These are phyloP conservation scores for Quercus suber DNA, from an alignment of 306 rosid species.

Conservation along the genomic window DNA sequence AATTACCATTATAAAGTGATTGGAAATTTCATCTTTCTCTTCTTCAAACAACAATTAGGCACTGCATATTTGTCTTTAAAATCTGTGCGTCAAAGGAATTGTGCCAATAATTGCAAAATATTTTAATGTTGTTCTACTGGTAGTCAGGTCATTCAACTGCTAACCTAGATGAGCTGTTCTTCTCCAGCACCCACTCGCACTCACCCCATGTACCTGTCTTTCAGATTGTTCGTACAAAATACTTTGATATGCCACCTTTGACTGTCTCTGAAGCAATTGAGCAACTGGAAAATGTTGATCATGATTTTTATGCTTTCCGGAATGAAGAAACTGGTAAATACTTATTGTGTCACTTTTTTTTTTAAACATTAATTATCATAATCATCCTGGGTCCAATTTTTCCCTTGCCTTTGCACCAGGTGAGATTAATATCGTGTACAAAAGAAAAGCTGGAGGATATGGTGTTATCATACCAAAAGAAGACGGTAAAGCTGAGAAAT, in stretches of 20 bases:
- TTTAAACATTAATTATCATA: background rate
- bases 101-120: background rate
- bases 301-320: slow-evolving; percentile 85
- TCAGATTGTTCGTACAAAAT: slow-evolving; percentile 84
- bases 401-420: slow-evolving; percentile 39
- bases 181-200: background rate
- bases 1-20: background rate
- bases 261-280: slow-evolving; percentile 84
- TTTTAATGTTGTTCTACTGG: background rate
- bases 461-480: slow-evolving; percentile 86
- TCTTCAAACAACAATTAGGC: background rate
- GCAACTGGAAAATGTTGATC: slow-evolving; percentile 83
- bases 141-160: background rate
- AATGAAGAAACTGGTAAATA: slow-evolving; percentile 88
- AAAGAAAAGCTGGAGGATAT: slow-evolving; percentile 82
- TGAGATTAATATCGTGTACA: slow-evolving; percentile 77
- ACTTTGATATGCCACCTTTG: slow-evolving; percentile 96
- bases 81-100: background rate
- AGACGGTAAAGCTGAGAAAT: slow-evolving; percentile 39
- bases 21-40: background rate
- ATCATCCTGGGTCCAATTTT: slow-evolving; percentile 20
- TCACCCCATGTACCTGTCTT: slow-evolving; percentile 19
- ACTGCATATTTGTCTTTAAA: background rate
- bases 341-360: background rate
- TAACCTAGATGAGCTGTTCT: slow-evolving; percentile 8